phyloP scores from a whole-genome alignment of 192 early-diverging fungal genomes.

The Piromyces sp. region DNA sequence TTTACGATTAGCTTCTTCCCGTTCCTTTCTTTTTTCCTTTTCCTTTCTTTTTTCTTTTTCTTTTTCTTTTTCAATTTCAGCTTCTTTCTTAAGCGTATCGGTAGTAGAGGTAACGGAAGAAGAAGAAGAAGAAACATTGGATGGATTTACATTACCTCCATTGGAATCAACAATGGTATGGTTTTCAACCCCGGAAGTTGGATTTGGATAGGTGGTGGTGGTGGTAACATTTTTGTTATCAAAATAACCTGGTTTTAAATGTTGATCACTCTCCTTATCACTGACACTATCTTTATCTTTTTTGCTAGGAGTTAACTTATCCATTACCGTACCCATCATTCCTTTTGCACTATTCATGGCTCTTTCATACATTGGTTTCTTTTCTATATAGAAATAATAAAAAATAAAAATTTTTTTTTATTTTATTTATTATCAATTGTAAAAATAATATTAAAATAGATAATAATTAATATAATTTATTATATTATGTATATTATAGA shows the following conservation, averaged over 20 bases:
- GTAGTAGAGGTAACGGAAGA: no score
- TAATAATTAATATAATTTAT: no score
- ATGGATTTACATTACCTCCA: no score
- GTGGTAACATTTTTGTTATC: neutral
- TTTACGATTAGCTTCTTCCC: no score
- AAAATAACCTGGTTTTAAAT: neutral
- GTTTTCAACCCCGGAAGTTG: no score
- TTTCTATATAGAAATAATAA: neutral
- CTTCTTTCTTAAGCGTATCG: no score
- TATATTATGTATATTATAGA: no score
- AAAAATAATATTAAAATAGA: no score
- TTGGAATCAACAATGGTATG: no score
- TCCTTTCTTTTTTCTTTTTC: neutral
- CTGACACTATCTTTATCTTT: neutral
- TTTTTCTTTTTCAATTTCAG: neutral
- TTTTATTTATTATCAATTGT: no score
- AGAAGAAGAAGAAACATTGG: no score
- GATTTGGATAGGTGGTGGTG: neutral
- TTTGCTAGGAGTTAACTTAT: neutral
- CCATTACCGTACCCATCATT: neutral
- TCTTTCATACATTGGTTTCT: neutral
- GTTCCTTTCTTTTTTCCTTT: neutral
- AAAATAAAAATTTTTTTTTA: no score
- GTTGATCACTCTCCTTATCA: neutral
- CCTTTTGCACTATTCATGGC: neutral